Conservation (phyloP, 768 basidiomycete genomes). For the Suillus subaureus region DNA sequence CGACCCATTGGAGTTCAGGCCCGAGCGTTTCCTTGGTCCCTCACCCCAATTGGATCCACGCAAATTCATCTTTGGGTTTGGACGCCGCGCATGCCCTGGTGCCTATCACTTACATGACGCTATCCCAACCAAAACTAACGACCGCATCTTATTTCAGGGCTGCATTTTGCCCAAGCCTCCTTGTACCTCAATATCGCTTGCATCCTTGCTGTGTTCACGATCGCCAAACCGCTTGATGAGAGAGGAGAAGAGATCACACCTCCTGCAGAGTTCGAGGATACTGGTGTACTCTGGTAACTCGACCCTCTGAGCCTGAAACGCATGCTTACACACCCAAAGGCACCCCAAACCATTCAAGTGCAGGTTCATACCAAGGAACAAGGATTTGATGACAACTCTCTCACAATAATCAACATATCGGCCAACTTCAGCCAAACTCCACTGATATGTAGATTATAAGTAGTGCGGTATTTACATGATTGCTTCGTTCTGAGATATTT, state of each 20-base stretch:
- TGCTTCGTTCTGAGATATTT: not conserved
- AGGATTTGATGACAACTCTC: not conserved
- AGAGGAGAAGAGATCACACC: not conserved
- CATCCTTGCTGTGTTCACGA: slow-evolving; percentile 40
- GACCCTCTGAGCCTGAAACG: not conserved
- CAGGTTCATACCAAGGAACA: slow-evolving; percentile 1
- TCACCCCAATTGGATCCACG: slow-evolving; percentile 17
- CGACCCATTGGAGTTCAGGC: slow-evolving; percentile 23
- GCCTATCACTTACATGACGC: not conserved
- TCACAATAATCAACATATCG: not conserved
- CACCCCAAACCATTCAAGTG: slow-evolving; percentile 1
- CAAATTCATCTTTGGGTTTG: slow-evolving; percentile 20
- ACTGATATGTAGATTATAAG: too few relatives aligned
- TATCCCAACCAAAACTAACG: not conserved
- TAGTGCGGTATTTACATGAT: not conserved
- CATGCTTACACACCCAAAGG: not conserved
- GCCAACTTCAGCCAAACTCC: not conserved
- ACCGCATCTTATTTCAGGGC: not conserved
- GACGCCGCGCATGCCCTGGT: slow-evolving; percentile 23
- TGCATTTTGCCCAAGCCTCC: slow-evolving; percentile 35
- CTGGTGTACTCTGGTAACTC: not conserved
- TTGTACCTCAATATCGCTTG: slow-evolving; percentile 39
- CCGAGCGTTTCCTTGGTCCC: slow-evolving; percentile 25
- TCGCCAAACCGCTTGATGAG: slow-evolving; percentile 37
- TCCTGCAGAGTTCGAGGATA: not conserved